Evolutionary conservation across 306 rosid genomes (phyloP), one percentile per base, ranked within the genome.

Genomic region (Cajanus cajan): DNA sequence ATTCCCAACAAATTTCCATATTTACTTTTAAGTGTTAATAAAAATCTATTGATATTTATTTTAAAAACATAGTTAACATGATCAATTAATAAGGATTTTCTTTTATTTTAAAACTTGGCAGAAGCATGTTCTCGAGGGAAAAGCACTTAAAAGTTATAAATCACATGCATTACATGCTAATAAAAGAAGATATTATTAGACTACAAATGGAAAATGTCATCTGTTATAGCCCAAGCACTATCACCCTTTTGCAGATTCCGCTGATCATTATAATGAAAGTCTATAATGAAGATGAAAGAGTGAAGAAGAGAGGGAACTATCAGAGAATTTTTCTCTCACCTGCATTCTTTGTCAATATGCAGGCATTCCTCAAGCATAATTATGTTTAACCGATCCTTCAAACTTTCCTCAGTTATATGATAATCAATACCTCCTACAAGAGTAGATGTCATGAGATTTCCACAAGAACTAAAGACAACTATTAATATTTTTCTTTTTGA

Each of bases 291-390:
- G 75, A 74, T 34, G 76, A 74, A 58, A 54, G 41, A 47, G 28
- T 43, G 59, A 68, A 21, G 50, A 57, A 39, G 36, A 61, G 74
- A 25, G 21, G 43, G 33, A 68, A 2, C 2, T 82, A 48, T 45
- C 4, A 55, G 10, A 1, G 14, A 40, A 24, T n/a, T 63, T 45
- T 39, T 39, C 18, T 21, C 76, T 86, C 68, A 92, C 98, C 87
- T 86, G 93, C 91, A 90, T 55, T 84, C 87, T 73, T 82, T 88
- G 82, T 89, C 92, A 54, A 92, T 92, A 68, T 86, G 84, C 79
- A 90, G 90, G 76, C 94, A 90, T 65, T 92, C 88, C 71, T 88
- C 85, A 55, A 84, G 89, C 94, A 92, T 88, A 82, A 87, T 79
- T 51, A 89, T 92, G 68, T 76, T 82, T 72, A 89, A 55, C 65